Evolutionary conservation across 2,329 filamentous ascomycete species (phyloP).

Genomic region (Exophiala viscosa): DNA sequence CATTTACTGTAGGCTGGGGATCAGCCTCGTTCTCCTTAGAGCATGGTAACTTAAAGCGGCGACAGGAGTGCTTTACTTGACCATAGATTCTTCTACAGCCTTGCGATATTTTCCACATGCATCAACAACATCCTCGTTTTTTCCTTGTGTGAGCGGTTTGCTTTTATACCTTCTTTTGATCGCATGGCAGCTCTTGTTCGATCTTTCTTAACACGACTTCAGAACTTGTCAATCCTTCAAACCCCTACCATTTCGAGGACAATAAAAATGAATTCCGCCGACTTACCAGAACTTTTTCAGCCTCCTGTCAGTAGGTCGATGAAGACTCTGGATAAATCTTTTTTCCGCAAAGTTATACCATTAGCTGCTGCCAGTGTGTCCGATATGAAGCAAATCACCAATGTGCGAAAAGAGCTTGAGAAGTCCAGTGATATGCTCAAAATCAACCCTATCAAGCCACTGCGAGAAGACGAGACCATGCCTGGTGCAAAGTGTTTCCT

Average conservation of each 20-base stretch:
- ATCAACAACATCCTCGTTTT: neutral
- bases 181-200: conserved; percentile 17
- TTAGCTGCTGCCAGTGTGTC: conserved; percentile 74
- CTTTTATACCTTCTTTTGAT: neutral
- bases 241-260: conserved; percentile 1
- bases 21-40: too few species aligned
- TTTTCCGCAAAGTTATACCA: conserved; percentile 74
- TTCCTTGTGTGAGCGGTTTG: neutral
- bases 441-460: conserved; percentile 60
- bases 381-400: conserved; percentile 70
- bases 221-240: neutral
- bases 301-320: conserved; percentile 78
- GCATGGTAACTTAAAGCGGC: too few species aligned
- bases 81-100: too few species aligned
- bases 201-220: conserved; percentile 6
- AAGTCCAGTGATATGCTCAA: conserved; percentile 63
- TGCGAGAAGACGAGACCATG: conserved; percentile 50
- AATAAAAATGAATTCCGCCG: conserved; percentile 25
- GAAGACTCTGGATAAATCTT: conserved; percentile 73
- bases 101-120: neutral
- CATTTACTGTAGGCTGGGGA: too few species aligned
- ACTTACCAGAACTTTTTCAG: conserved; percentile 58
- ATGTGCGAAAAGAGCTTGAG: conserved; percentile 63
- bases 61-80: too few species aligned
- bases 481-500: conserved; percentile 38